Evolutionary conservation across 2,329 filamentous ascomycete genomes (phyloP), one percentile per base, ranked within the genome.

Genomic region (Arthroderma sp.): DNA sequence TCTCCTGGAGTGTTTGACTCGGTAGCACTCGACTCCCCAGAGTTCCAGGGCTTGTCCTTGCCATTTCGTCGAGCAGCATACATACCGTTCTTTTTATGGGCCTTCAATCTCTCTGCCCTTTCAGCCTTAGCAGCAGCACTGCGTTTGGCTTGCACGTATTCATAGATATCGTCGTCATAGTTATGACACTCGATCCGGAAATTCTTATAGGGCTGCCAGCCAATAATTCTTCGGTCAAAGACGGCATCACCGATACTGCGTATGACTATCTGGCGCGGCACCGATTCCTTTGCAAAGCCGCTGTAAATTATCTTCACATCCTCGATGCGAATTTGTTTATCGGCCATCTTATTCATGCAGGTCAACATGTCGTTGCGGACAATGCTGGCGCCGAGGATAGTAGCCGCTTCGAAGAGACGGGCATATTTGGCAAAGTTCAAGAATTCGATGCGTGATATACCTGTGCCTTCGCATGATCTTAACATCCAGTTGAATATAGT

Each of bases 211-310:
- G 42, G 11, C n/a, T 33, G 42, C 43, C 48, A 52, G 15, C 42
- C 43, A 15, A 43, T 43, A 31, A 52, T 33, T 8, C 50, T 43
- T 28, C 50, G 48, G 30, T 48, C 48, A 11, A 43, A 48, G 4
- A 51, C 22, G 5, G 50, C 50, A 32, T 50, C 46, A 9, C 50
- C 50, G 29, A 51, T 51, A n/a, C 50, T 51, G 30, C 46, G 40
- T 8, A 51, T 50, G 29, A 50, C 48, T 7, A 48, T 36, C 36
- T 48, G 44, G n/a, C 50, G 48, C 6, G 45, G 38, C 10, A 45
- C 22, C 3, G 43, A 42, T 5, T 44, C 31, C 38, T 40, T 45
- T 11, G 44, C 36, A 31, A 43, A 51, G 38, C 40, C 44, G 27
- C 22, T 28, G 41, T 51, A 51, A 11, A 51, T 45, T 38, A 47